Evolutionary conservation across 2,329 filamentous ascomycete species (phyloP).

Genomic region (Dactylellina sp.): DNA sequence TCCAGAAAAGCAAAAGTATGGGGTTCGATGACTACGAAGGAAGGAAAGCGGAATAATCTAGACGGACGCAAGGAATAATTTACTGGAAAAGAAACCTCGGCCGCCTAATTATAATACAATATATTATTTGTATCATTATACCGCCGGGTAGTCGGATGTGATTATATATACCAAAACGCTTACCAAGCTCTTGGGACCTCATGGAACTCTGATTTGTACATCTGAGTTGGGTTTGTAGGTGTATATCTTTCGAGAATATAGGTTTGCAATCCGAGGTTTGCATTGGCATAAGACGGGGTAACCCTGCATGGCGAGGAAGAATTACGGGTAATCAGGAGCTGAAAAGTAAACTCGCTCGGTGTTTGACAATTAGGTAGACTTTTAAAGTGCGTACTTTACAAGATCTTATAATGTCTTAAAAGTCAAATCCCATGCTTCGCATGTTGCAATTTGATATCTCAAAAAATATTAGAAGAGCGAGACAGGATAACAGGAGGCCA

Average conservation of each 20-base stretch:
- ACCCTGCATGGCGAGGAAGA: background rate
- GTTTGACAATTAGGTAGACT: background rate
- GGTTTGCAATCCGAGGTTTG: too few relatives aligned
- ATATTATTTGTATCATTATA: slow-evolving; percentile 11
- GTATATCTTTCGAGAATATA: background rate
- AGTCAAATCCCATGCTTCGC: slow-evolving; percentile 56
- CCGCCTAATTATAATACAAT: background rate
- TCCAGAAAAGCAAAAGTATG: background rate
- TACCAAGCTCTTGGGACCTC: slow-evolving; percentile 1
- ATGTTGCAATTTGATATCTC: slow-evolving; percentile 53
- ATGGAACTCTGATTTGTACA: background rate
- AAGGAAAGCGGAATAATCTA: too few relatives aligned
- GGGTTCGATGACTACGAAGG: too few relatives aligned
- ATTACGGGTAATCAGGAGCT: background rate
- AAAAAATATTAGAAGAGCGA: slow-evolving; percentile 38
- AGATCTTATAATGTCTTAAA: slow-evolving; percentile 39
- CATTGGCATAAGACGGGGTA: too few relatives aligned
- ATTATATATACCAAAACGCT: slow-evolving; percentile 9
- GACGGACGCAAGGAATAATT: too few relatives aligned
- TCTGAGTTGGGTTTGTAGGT: background rate
- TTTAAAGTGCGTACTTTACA: slow-evolving; percentile 16
- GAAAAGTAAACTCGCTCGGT: background rate
- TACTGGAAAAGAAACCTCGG: too few relatives aligned
- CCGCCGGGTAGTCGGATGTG: slow-evolving; percentile 33
- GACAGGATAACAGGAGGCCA: slow-evolving; percentile 14